Evolutionary conservation across 345 rosid species (phyloP).

Genomic region (Clausena lansium): DNA sequence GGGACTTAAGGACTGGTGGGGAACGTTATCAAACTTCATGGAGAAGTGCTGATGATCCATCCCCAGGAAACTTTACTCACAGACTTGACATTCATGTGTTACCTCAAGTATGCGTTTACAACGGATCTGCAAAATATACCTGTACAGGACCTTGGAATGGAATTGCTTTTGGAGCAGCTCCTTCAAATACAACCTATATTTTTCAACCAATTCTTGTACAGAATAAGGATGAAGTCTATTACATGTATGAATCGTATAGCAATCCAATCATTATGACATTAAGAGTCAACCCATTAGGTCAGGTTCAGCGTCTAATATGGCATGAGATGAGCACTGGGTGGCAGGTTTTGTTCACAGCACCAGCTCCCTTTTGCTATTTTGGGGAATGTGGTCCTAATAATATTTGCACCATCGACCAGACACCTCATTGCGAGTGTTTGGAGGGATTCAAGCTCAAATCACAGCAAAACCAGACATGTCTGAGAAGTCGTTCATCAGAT

Average conservation of each 20-base stretch:
- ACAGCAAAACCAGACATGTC: neutral
- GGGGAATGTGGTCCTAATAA: neutral
- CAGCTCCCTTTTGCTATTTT: too few relatives aligned
- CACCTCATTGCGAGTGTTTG: neutral
- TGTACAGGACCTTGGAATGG: neutral
- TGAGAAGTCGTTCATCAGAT: neutral
- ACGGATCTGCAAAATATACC: neutral
- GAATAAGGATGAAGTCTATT: too few relatives aligned
- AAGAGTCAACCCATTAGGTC: neutral
- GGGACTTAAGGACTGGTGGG: slow-evolving; percentile 10
- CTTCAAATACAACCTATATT: too few relatives aligned
- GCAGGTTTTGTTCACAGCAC: neutral
- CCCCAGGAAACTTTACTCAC: slow-evolving; percentile 14
- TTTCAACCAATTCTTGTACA: too few relatives aligned
- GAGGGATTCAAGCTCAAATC: neutral
- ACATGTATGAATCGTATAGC: too few relatives aligned
- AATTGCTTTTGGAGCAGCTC: too few relatives aligned
- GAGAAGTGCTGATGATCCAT: slow-evolving; percentile 40
- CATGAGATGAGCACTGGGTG: neutral
- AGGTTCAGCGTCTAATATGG: neutral
- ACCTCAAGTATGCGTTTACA: neutral
- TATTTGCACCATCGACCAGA: neutral
- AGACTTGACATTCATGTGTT: neutral
- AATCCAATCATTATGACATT: neutral
- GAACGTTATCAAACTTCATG: slow-evolving; percentile 30